These are phyloP conservation scores for Ophiosphaerella herpotricha DNA, from an alignment of 2,329 filamentous ascomycete species.

Conservation along the genomic window DNA sequence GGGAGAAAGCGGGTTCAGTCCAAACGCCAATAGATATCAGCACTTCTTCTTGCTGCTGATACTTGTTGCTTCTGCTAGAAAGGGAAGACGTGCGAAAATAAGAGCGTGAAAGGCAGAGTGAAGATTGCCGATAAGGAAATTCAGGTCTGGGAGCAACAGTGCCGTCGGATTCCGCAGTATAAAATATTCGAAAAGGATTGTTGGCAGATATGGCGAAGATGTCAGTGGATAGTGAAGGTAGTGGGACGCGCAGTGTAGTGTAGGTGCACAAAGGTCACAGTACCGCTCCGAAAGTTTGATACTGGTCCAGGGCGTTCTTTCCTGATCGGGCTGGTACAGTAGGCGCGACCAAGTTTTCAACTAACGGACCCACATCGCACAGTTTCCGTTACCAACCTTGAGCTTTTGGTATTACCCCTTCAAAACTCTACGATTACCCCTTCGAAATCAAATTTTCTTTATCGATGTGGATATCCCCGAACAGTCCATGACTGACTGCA, in stretches of 20 bases:
- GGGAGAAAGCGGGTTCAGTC: too few species aligned
- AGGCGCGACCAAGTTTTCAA: constrained; percentile 6
- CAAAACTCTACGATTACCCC: constrained; percentile 28
- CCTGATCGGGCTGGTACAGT: constrained; percentile 19
- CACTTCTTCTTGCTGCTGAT: neutral
- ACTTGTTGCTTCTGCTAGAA: too few species aligned
- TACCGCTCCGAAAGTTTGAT: neutral
- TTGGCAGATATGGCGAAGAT: neutral
- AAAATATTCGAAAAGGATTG: too few species aligned
- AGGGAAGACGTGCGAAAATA: too few species aligned
- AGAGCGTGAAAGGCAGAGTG: too few species aligned
- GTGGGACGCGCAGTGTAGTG: neutral
- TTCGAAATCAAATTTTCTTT: constrained; percentile 23
- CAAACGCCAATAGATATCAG: neutral
- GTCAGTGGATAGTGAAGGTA: neutral
- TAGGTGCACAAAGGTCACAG: neutral
- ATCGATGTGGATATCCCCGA: neutral
- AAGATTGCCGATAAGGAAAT: too few species aligned
- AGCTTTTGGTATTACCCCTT: constrained; percentile 40
- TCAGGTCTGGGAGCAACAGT: too few species aligned
- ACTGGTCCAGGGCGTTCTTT: constrained; percentile 14
- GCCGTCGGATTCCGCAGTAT: too few species aligned
- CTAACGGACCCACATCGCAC: neutral
- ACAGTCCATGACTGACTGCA: neutral
- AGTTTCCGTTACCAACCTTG: neutral